Conservation (phyloP, 106 monocot species). For the Allium fistulosum region DNA sequence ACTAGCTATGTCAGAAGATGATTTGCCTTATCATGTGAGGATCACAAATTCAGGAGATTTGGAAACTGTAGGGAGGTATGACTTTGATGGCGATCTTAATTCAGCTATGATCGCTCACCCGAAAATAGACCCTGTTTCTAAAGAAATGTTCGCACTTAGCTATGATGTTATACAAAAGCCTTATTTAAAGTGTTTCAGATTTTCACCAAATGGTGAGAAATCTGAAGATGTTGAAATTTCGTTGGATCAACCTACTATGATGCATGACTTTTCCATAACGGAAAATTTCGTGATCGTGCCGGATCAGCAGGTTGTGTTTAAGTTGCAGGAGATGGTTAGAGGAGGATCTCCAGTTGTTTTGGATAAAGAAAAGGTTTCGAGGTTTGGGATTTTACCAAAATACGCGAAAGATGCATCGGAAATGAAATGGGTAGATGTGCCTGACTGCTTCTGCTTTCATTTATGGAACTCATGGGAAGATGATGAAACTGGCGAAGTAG, state of each 20-base stretch:
- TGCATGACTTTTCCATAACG: constrained; percentile 59
- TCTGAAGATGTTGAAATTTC: constrained; percentile 46
- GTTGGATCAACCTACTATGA: constrained; percentile 37
- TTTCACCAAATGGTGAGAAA: constrained; percentile 34
- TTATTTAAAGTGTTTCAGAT: constrained; percentile 65
- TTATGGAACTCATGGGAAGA: constrained; percentile 62
- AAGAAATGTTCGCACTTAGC: constrained; percentile 68
- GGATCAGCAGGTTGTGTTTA: constrained; percentile 38
- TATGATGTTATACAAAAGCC: constrained; percentile 65
- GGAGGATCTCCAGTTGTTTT: constrained; percentile 54
- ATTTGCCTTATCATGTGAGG: constrained; percentile 72
- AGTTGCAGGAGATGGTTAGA: constrained; percentile 43
- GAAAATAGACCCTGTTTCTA: constrained; percentile 58
- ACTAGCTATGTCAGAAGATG: constrained; percentile 90
- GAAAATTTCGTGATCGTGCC: constrained; percentile 40
- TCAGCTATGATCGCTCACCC: constrained; percentile 85
- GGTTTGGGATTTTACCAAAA: constrained; percentile 49
- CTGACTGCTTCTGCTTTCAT: constrained; percentile 66
- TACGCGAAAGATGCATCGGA: constrained; percentile 24
- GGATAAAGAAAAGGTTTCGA: constrained; percentile 26
- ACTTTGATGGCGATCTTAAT: constrained; percentile 52
- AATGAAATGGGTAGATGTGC: constrained; percentile 44
- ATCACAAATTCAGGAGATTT: constrained; percentile 50
- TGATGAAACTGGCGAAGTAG: constrained; percentile 7
- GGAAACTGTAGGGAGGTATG: constrained; percentile 60